Conservation (phyloP, 164 flowering plant genomes). For the Magnolia sinica region DNA sequence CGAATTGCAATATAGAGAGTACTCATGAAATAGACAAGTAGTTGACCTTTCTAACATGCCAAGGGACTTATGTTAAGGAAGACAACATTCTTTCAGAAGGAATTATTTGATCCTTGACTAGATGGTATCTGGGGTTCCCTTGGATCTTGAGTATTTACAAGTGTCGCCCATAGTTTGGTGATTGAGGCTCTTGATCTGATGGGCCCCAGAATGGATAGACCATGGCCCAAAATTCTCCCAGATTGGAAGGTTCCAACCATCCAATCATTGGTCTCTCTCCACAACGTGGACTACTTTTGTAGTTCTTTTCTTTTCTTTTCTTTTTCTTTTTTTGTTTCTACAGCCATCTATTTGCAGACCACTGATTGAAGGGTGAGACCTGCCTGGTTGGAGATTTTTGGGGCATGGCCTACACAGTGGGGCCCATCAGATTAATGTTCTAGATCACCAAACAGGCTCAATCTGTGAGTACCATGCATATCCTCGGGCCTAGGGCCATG, state of each 20-base stretch:
- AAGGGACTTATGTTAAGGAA: too few relatives aligned
- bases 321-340: neutral
- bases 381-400: neutral
- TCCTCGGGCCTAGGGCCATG: too few relatives aligned
- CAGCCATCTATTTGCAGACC: neutral
- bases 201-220: neutral
- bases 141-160: too few relatives aligned
- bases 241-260: neutral
- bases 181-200: neutral
- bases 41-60: too few relatives aligned
- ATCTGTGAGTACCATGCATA: too few relatives aligned
- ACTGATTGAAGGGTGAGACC: neutral
- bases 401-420: neutral
- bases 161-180: too few relatives aligned
- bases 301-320: too few relatives aligned
- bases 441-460: neutral
- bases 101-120: too few relatives aligned
- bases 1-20: too few relatives aligned
- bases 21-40: too few relatives aligned
- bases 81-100: too few relatives aligned
- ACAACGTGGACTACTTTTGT: neutral
- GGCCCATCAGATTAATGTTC: neutral
- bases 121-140: too few relatives aligned
- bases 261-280: neutral
- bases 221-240: neutral